phyloP scores from a whole-genome alignment of 2,329 filamentous ascomycete species.

The Colletotrichum destructivum region DNA sequence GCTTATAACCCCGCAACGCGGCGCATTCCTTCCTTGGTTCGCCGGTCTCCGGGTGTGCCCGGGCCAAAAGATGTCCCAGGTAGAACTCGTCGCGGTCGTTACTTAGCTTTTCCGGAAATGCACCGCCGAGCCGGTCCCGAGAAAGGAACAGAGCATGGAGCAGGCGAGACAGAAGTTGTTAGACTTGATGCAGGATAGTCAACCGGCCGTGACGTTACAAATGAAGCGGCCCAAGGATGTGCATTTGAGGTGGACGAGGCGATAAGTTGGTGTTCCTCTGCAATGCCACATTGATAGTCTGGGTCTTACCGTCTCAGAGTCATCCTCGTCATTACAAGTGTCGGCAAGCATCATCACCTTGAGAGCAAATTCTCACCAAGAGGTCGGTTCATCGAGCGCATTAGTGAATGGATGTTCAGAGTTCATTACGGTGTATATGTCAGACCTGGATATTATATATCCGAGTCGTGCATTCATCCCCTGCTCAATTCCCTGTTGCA shows the following conservation, averaged over 20 bases:
- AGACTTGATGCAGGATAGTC: constrained; percentile 1
- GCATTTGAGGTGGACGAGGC: neutral
- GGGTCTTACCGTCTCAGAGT: no score
- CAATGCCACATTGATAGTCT: no score
- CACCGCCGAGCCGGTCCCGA: neutral
- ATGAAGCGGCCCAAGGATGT: constrained; percentile 17
- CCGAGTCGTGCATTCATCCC: neutral
- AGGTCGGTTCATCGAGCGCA: no score
- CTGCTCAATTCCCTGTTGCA: neutral
- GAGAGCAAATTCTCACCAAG: no score
- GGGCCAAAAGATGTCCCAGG: constrained; percentile 69
- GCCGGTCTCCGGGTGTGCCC: constrained; percentile 65
- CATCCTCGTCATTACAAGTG: no score
- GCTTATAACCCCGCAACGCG: constrained; percentile 43
- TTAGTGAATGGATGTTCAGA: no score
- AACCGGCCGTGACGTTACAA: constrained; percentile 1
- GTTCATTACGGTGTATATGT: no score
- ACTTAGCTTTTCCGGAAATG: constrained; percentile 53
- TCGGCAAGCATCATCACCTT: no score
- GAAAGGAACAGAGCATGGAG: neutral
- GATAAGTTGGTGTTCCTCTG: neutral
- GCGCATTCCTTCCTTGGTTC: constrained; percentile 63
- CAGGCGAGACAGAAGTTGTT: neutral
- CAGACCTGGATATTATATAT: neutral
- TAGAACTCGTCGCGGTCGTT: constrained; percentile 66